Evolutionary conservation across 208 protist genomes (phyloP).

Genomic region (Pavlovales sp.): DNA sequence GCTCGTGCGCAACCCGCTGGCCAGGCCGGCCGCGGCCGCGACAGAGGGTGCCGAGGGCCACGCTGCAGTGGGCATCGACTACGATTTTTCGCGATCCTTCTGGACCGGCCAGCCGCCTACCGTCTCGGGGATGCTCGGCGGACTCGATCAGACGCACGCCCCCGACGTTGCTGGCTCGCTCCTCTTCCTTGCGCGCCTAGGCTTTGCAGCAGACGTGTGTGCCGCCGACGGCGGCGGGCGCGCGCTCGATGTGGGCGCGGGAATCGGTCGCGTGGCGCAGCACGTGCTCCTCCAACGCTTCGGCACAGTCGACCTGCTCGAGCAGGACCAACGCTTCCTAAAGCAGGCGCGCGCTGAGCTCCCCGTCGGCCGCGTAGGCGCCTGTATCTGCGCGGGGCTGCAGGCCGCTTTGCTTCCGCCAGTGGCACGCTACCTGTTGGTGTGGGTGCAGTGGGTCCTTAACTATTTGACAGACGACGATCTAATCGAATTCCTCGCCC

Average conservation of each 20-base stretch:
- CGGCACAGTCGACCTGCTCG: slow-evolving; percentile 60
- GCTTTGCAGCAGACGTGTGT: too few relatives aligned
- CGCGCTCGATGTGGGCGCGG: slow-evolving; percentile 79
- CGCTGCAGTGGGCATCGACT: not conserved
- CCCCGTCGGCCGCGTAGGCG: slow-evolving; percentile 66
- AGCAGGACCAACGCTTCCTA: slow-evolving; percentile 60
- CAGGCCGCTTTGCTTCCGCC: slow-evolving; percentile 63
- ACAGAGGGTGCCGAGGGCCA: too few relatives aligned
- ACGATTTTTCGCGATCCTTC: not conserved
- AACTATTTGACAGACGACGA: slow-evolving; percentile 83
- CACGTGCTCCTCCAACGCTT: slow-evolving; percentile 61
- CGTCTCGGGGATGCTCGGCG: not conserved
- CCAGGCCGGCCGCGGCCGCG: too few relatives aligned
- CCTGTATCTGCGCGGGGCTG: slow-evolving; percentile 76
- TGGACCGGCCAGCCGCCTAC: not conserved
- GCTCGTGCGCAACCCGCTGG: not conserved
- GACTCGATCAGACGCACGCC: not conserved
- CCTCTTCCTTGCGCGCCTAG: not conserved
- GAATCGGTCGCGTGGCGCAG: slow-evolving; percentile 80
- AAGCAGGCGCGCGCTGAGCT: slow-evolving; percentile 75
- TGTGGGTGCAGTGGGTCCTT: slow-evolving; percentile 83
- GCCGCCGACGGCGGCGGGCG: not conserved
- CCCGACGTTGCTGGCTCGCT: not conserved
- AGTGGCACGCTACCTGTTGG: slow-evolving; percentile 72
- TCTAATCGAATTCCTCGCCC: slow-evolving; percentile 74